These are phyloP conservation scores for Pythium aquatile DNA, from an alignment of 352 stramenopile genomes.

Conservation along the genomic window DNA sequence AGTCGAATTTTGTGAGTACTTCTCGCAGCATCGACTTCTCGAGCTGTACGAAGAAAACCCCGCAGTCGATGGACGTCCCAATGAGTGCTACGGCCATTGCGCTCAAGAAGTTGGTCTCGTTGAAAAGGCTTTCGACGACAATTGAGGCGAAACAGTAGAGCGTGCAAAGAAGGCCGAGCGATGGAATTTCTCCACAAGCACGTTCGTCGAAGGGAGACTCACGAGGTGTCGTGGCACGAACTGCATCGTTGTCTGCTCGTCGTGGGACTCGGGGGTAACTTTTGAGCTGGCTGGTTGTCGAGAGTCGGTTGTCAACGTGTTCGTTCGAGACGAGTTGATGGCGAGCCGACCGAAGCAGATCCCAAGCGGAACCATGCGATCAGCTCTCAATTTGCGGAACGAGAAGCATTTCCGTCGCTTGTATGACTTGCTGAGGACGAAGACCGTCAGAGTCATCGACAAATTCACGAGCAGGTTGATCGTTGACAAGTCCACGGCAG, in stretches of 20 bases:
- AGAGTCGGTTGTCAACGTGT: not conserved
- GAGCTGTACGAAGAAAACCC: not conserved
- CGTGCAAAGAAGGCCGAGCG: not conserved
- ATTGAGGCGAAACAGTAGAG: not conserved
- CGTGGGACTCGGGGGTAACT: not conserved
- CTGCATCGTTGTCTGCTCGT: not conserved
- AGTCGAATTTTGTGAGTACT: constrained; percentile 1
- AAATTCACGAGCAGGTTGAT: constrained; percentile 24
- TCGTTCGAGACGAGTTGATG: not conserved
- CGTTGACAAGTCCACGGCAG: constrained; percentile 8
- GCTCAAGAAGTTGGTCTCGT: not conserved
- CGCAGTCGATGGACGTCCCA: not conserved
- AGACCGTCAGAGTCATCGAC: constrained; percentile 23
- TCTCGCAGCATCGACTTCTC: not conserved
- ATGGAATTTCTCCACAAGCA: not conserved
- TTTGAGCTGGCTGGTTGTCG: not conserved
- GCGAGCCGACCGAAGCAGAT: constrained; percentile 2
- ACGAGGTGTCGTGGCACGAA: not conserved
- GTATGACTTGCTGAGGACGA: constrained; percentile 25
- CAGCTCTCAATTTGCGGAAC: not conserved
- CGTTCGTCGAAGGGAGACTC: not conserved
- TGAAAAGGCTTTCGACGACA: not conserved
- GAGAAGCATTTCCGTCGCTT: constrained; percentile 17
- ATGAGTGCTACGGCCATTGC: not conserved
- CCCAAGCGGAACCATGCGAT: constrained; percentile 1